Evolutionary conservation across 2,329 filamentous ascomycete genomes (phyloP).

Genomic region (Raffaelea ambrosiae): DNA sequence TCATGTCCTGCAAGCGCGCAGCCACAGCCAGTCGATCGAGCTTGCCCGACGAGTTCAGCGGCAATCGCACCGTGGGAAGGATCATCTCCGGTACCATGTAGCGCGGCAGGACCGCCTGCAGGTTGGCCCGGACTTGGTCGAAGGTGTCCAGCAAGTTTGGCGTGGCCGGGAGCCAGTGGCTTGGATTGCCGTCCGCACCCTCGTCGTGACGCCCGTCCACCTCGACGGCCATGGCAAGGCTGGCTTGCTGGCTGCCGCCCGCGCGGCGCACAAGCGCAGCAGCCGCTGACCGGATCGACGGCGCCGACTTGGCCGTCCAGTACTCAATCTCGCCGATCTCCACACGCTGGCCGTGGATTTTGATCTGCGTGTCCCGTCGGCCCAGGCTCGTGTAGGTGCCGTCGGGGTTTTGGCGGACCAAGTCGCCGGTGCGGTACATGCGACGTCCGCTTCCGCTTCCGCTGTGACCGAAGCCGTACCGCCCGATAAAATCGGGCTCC

Average conservation of each 20-base stretch:
- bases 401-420: neutral
- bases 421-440: slow-evolving; percentile 4
- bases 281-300: neutral
- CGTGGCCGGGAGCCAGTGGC: neutral
- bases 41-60: slow-evolving; percentile 23
- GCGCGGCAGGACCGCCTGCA: neutral
- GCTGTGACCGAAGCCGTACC: neutral
- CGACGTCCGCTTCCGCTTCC: neutral
- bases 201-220: neutral
- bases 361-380: slow-evolving; percentile 4
- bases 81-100: slow-evolving; percentile 1
- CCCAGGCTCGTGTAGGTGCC: neutral
- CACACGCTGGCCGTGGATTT: slow-evolving; percentile 4
- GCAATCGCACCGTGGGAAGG: neutral
- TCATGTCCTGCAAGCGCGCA: slow-evolving; percentile 44
- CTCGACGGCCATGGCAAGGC: neutral
- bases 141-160: neutral
- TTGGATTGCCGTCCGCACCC: too few species aligned
- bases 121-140: neutral
- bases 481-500: neutral
- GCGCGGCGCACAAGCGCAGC: too few species aligned
- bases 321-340: slow-evolving; percentile 1
- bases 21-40: slow-evolving; percentile 36
- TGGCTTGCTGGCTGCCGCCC: too few species aligned
- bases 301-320: neutral